These are phyloP conservation scores for Trifolium dubium DNA, from an alignment of 306 rosid species.

Conservation along the genomic window DNA sequence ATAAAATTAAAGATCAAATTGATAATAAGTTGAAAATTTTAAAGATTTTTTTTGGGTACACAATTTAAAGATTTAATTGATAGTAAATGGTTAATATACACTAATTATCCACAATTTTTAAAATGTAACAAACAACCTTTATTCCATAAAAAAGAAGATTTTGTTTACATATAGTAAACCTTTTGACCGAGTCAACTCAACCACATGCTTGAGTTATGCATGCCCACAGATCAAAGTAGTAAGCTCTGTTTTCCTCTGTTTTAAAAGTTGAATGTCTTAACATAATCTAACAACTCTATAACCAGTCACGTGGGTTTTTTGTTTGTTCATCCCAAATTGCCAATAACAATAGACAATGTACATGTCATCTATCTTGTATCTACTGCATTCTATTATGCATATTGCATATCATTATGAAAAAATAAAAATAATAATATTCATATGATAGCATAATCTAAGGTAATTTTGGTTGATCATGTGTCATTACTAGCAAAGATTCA, in stretches of 20 bases:
- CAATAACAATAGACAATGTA: conserved; percentile 9
- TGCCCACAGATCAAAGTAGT: conserved; percentile 11
- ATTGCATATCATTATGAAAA: too few species aligned
- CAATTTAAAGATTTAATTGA: too few species aligned
- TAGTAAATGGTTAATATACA: too few species aligned
- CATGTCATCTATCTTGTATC: background rate
- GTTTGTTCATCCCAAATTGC: conserved; percentile 4
- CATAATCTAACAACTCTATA: conserved; percentile 16
- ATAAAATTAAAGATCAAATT: too few species aligned
- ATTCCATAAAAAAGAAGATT: too few species aligned
- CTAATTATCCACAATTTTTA: too few species aligned
- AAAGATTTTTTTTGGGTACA: too few species aligned
- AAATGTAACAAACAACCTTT: too few species aligned
- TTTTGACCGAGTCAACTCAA: conserved; percentile 26
- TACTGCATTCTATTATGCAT: background rate
- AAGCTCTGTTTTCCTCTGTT: conserved; percentile 40
- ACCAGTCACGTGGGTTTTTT: conserved; percentile 40
- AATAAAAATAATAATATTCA: too few species aligned
- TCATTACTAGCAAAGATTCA: conserved; percentile 9
- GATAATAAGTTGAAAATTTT: too few species aligned
- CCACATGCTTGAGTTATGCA: conserved; percentile 23
- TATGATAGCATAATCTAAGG: background rate
- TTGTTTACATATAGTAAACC: background rate
- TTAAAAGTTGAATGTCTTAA: conserved; percentile 14
- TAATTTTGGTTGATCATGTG: background rate